Percentiles rank a stretch among this genome's conserved stretches.
These are phyloP conservation scores for Mycena belliarum DNA, from an alignment of 768 basidiomycete species.

Conservation along the genomic window DNA sequence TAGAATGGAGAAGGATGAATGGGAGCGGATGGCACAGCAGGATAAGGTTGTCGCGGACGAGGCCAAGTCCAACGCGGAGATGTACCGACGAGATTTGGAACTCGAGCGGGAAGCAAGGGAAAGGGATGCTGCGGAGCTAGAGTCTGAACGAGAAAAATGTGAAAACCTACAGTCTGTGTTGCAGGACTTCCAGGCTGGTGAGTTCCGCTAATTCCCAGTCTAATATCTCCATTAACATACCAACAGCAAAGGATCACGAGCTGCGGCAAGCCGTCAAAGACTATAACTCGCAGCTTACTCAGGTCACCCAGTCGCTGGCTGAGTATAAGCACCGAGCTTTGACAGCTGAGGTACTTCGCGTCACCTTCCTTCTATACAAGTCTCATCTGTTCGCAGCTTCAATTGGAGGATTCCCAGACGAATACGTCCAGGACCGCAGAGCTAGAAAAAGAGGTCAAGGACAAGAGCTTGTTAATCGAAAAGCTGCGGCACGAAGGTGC, in stretches of 20 bases:
- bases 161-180: conserved; percentile 89
- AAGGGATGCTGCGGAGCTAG: conserved; percentile 57
- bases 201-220: conserved; percentile 27
- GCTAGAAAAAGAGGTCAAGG: conserved; percentile 89
- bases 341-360: conserved; percentile 71
- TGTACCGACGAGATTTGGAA: conserved; percentile 64
- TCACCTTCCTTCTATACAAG: background rate
- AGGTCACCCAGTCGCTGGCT: conserved; percentile 75
- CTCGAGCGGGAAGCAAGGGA: conserved; percentile 61
- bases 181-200: conserved; percentile 93
- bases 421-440: conserved; percentile 67
- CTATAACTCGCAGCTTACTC: conserved; percentile 71
- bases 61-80: conserved; percentile 55
- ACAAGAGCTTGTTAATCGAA: conserved; percentile 92
- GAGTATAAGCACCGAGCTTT: conserved; percentile 89
- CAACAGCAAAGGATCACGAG: conserved; percentile 86
- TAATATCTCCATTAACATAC: conserved; percentile 11
- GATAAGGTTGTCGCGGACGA: conserved; percentile 78
- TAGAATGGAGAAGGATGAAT: conserved; percentile 74
- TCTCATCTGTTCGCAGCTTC: conserved; percentile 47
- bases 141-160: conserved; percentile 70
- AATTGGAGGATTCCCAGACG: conserved; percentile 71
- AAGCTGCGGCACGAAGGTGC: conserved; percentile 94
- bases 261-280: conserved; percentile 82
- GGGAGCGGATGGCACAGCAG: conserved; percentile 50